phyloP scores from a whole-genome alignment of 1,139 yeast genomes.

The Nadsonia starkeyi-henricii region DNA sequence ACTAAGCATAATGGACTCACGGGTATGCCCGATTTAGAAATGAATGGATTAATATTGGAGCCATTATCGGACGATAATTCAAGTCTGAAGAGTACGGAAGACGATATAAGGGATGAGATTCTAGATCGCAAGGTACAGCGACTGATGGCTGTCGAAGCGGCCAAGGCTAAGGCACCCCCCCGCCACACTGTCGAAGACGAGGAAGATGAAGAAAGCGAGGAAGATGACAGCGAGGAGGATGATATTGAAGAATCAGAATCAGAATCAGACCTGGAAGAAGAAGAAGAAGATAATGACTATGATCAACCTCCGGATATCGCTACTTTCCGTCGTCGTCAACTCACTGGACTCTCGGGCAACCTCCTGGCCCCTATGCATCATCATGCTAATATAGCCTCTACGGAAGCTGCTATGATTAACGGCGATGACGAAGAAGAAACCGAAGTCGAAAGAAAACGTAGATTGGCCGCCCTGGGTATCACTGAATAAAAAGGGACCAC shows the following conservation, averaged over 20 bases:
- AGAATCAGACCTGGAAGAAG: conserved; percentile 10
- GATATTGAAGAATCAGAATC: conserved; percentile 19
- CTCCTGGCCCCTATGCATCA: neutral
- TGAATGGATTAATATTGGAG: conserved; percentile 10
- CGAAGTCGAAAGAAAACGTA: conserved; percentile 55
- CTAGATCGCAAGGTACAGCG: conserved; percentile 14
- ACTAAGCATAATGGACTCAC: neutral
- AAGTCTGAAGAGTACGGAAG: conserved; percentile 14
- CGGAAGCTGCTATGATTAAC: conserved; percentile 3
- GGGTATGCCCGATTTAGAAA: conserved; percentile 15
- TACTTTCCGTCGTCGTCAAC: neutral
- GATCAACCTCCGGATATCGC: conserved; percentile 1
- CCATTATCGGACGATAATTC: conserved; percentile 9
- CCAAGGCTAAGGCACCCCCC: neutral
- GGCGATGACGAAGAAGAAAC: conserved; percentile 39
- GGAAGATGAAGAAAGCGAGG: conserved; percentile 4
- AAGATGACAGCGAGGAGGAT: conserved; percentile 10
- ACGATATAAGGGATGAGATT: conserved; percentile 6
- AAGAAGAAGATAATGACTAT: conserved; percentile 4
- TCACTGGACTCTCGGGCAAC: conserved; percentile 1
- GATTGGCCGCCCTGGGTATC: conserved; percentile 71
- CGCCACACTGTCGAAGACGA: neutral
- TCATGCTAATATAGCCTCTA: neutral
- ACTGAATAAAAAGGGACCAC: conserved; percentile 26
- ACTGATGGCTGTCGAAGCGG: conserved; percentile 13